Conservation (phyloP, 179 eudicot species). For the Spergularia azorica region DNA sequence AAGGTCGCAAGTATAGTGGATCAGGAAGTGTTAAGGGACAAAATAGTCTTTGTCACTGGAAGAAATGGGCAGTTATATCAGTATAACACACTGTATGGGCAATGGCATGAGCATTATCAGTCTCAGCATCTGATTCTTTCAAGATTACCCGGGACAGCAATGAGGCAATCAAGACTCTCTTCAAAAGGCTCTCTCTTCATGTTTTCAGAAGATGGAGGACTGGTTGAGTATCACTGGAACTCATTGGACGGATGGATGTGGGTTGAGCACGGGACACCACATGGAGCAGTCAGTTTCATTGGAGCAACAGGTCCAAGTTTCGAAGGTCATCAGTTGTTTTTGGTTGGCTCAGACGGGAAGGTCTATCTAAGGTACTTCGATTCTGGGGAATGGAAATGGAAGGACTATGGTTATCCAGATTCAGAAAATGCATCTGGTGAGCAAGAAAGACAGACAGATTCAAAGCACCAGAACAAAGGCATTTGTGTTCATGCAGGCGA, state of each 20-base stretch:
- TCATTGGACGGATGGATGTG: slow-evolving; percentile 72
- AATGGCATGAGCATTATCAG: slow-evolving; percentile 84
- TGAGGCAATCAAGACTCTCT: slow-evolving; percentile 50
- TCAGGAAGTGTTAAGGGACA: slow-evolving; percentile 70
- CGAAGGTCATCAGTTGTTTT: slow-evolving; percentile 54
- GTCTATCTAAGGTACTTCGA: slow-evolving; percentile 64
- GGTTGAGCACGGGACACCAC: slow-evolving; percentile 86
- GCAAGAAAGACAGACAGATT: slow-evolving; percentile 14
- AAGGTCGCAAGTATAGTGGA: slow-evolving; percentile 79
- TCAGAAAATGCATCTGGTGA: slow-evolving; percentile 24
- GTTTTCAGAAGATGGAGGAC: slow-evolving; percentile 69
- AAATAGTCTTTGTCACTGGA: slow-evolving; percentile 67
- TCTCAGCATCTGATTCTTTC: slow-evolving; percentile 75
- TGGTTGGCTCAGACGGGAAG: slow-evolving; percentile 77
- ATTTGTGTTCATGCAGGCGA: slow-evolving; percentile 19
- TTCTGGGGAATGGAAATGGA: slow-evolving; percentile 69
- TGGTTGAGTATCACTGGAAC: slow-evolving; percentile 82
- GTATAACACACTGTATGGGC: slow-evolving; percentile 65
- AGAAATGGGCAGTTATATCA: slow-evolving; percentile 65
- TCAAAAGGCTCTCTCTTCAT: slow-evolving; percentile 70
- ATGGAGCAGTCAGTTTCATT: slow-evolving; percentile 44
- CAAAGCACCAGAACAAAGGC: slow-evolving; percentile 23
- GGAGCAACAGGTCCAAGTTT: slow-evolving; percentile 78
- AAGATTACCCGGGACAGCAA: slow-evolving; percentile 65
- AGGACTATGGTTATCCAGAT: slow-evolving; percentile 52